These are phyloP conservation scores for Sanghuangporus sanghuang DNA, from an alignment of 1,284 basidiomycete species.

Conservation along the genomic window DNA sequence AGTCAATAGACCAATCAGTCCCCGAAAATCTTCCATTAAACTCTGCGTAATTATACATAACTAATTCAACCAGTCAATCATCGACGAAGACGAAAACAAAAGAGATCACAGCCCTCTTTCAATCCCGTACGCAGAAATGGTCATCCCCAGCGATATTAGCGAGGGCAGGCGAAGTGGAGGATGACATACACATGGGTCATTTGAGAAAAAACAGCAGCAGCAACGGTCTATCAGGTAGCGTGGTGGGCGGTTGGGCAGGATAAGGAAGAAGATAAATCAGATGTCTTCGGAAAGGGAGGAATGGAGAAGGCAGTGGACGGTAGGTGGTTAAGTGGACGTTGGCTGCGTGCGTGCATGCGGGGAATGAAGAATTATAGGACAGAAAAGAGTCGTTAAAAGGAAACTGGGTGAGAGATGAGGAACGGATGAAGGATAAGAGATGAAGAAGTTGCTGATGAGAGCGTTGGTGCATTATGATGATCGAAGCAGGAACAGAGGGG, in stretches of 20 bases:
- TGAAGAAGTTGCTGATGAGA: neutral
- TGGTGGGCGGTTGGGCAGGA: neutral
- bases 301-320: neutral
- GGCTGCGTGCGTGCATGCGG: neutral
- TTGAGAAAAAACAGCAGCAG: neutral
- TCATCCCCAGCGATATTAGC: neutral
- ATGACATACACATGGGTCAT: neutral
- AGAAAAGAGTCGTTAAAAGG: neutral
- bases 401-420: neutral
- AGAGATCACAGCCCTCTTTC: neutral
- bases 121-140: neutral
- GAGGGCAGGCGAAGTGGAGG: neutral
- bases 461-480: neutral
- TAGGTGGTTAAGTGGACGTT: neutral
- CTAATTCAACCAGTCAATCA: neutral
- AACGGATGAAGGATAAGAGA: neutral
- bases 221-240: neutral
- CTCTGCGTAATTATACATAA: slow-evolving; percentile 10
- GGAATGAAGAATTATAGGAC: neutral
- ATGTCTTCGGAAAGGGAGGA: neutral
- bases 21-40: neutral
- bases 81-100: too few species aligned
- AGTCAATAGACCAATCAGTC: neutral
- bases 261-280: neutral
- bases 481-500: neutral